Base-by-base conservation (phyloP, 495 filamentous ascomycete species). In the Aspergillus panamensis region DNA sequence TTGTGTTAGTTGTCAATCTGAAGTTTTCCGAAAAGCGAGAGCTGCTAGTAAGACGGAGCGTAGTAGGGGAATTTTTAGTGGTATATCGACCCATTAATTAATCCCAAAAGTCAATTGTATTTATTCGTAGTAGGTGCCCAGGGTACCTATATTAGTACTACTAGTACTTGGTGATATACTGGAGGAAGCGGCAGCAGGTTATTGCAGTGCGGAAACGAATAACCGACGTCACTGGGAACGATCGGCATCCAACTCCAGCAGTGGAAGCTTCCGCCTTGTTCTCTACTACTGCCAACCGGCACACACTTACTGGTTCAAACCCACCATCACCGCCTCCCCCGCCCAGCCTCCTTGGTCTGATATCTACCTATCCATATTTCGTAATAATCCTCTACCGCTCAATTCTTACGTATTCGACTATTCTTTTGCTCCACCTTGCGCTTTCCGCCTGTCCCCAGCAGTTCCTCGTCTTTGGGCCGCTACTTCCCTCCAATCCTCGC, bases 1-100 rank as follows among this genome's bases (percentile, higher is more conserved):
- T 61, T 51, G 50, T 64, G 58, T 62, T 63, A 66, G 59, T 63
- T 63, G 55, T 51, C 61, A 66, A 66, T 63, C 43, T 62, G 53
- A 62, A 62, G 55, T 61, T 51, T 60, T 59, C 19, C 48, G 29
- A 65, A 62, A 57, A 54, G 54, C 48, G 55, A 40, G 58, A 44
- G 42, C 13, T 12, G 14, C 6, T 13, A 13, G 10, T 39, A 1
- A 48, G 17, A 29, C 35, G 6, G 33, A 39, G 32, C 2, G 20
- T 45, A 44, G 25, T 25, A 25, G 25, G 25, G 3, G 9, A 2
- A 2, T 39, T 12, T 39, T 12, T 40, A 40, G 8, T 4, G 12
- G 37, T 7, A 5, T 40, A 7, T 12, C 25, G 25, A 25, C 25
- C 5, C 25, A 25, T 25, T 25, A 25, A 25, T 25, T 25, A 25